Evolutionary conservation across 495 filamentous ascomycete species (phyloP), one percentile per base, ranked within the genome.

Genomic region (Lepidopterella palustris): DNA sequence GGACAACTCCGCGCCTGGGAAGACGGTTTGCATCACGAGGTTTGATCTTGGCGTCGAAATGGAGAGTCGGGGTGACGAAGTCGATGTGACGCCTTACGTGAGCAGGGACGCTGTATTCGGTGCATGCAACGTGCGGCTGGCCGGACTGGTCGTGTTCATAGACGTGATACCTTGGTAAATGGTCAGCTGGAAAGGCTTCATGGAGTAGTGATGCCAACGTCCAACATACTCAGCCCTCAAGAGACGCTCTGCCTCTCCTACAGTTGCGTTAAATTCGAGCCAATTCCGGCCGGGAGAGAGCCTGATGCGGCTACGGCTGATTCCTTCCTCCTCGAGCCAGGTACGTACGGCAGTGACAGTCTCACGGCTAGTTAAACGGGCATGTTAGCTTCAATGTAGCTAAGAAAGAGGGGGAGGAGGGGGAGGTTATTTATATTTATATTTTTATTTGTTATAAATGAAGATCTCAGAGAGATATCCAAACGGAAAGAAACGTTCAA

Each of bases 111-210:
- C 60, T 65, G 45, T 72, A 68, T 13, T 59, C 57, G 15, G 77
- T 72, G 57, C 79, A 82, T 15, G 78, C 79, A 59, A 82, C 72
- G 23, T 77, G 78, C 23, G 73, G 70, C 25, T 76, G 74, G 13
- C 70, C 73, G 35, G 69, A 73, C 9, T 58, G 32, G 6, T 65
- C 45, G 59, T 86, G 81, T 58, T 79, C 70, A 66, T 84, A 84
- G 42, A 80, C 57, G 60, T 35, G 15, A 35, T 35, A 35, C 15
- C 31, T n/a, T n/a, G n/a, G n/a, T 35, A 35, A 35, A 6, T 6
- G 31, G 15, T 6, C 6, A 15, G 31, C 6, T 35, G 31, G 31
- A 35, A 6, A 15, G 31, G 31, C 15, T 15, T 6, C 6, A 6
- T 35, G 31, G 31, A 35, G 31, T 15, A 35, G 31, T 6, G 31